phyloP scores from a whole-genome alignment of 495 filamentous ascomycete species.

The Amphirosellinia nigrospora region DNA sequence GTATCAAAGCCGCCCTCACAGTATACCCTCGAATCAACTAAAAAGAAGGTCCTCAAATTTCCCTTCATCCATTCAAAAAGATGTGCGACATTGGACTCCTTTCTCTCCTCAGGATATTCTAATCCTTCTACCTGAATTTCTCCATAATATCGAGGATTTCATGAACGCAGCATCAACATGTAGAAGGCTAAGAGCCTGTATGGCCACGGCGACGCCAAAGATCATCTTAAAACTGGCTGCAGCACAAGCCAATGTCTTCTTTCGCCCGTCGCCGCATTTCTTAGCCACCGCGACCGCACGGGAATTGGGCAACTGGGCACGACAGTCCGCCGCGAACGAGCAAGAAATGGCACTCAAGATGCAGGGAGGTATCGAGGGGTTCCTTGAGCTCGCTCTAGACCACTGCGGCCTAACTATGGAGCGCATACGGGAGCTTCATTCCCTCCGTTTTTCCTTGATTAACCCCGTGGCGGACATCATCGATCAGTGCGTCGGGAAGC shows the following conservation, averaged over 20 bases:
- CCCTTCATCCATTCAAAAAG: background rate
- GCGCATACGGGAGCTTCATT: slow-evolving; percentile 43
- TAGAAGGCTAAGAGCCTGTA: slow-evolving; percentile 26
- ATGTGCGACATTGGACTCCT: slow-evolving; percentile 7
- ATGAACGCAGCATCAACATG: slow-evolving; percentile 44
- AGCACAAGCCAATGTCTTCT: slow-evolving; percentile 41
- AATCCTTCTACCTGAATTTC: slow-evolving; percentile 38
- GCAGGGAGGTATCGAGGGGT: slow-evolving; percentile 36
- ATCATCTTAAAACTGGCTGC: slow-evolving; percentile 42
- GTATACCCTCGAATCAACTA: background rate
- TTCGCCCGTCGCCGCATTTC: slow-evolving; percentile 46
- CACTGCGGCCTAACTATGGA: slow-evolving; percentile 43
- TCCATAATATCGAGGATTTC: slow-evolving; percentile 47
- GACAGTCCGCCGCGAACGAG: slow-evolving; percentile 34
- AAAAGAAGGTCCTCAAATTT: background rate
- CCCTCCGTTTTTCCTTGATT: slow-evolving; percentile 40
- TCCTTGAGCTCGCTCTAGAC: slow-evolving; percentile 43
- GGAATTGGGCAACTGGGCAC: slow-evolving; percentile 45
- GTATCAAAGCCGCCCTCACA: too few species aligned
- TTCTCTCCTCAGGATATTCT: slow-evolving; percentile 43
- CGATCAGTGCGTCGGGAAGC: slow-evolving; percentile 41
- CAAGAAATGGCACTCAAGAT: slow-evolving; percentile 25
- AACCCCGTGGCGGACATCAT: slow-evolving; percentile 45
- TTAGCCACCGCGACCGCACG: slow-evolving; percentile 43
- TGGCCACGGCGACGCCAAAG: slow-evolving; percentile 10